Evolutionary conservation across 2,329 filamentous ascomycete genomes (phyloP), one percentile per base, ranked within the genome.

Genomic region (Triangularia verruculosa): DNA sequence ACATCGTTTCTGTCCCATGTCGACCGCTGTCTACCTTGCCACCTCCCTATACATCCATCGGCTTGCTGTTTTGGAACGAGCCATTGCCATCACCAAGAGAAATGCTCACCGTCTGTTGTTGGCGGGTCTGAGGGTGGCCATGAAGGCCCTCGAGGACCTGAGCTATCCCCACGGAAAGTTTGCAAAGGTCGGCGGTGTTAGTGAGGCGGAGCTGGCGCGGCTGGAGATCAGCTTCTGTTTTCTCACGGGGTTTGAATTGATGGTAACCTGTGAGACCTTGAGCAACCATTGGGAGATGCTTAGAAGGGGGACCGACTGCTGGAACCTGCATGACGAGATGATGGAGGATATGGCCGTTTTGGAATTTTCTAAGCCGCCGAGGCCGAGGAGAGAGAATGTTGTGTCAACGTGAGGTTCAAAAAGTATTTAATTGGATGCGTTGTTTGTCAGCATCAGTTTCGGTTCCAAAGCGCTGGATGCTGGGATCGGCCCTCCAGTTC

Each of bases 131-230:
- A 82, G 93, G 34, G 91, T 97, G 3, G 93, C 94, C 13, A 95
- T 93, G 85, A 99, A 98, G 78, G 91, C 92, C 0, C 79, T 97
- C n/a, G 94, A 99, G 76, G 94, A 98, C 75, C 83, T 94, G 61
- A 91, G 89, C 70, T 97, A 96, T 78, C 86, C 91, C 8, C 94
- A 97, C 77, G 83, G 83, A 64, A 89, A 92, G 61, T 88, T 97
- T 68, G 89, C 94, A 17, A 90, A 89, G 68, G 93, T 98, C 1
- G 94, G 95, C 51, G 94, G 94, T 17, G 92, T 98, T 15, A 91
- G 86, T 72, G 90, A 91, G 73, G 79, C 81, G 17, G 93, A 98
- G 77, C 82, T 99, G 59, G 90, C 90, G 47, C 84, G 90, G 64
- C 79, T 98, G 51, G 95, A 98, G 79, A 91, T 98, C 66, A 93